Base-by-base conservation (phyloP, 768 basidiomycete species). In the Boletus pseudo-olivaceus region DNA sequence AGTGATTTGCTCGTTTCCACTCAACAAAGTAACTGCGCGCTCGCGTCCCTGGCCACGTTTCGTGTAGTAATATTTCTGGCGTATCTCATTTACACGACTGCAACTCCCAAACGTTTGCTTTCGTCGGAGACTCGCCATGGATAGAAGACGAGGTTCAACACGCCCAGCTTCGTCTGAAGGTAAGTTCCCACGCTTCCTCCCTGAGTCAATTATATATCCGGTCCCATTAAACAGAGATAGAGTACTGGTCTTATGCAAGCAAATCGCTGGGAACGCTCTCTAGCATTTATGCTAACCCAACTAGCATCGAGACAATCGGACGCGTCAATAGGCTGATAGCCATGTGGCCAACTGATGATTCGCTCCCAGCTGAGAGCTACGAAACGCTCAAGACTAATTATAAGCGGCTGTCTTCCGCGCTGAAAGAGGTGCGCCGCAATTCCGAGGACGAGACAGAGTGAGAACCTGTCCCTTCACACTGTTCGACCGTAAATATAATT, bases 111-210 rank as follows among this genome's bases (percentile, higher is more conserved):
- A 20, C 8, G 49, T n/a, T 3, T 37, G 37, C 26, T 40, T 23
- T 44, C 19, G 5, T 47, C 32, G 40, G 17, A 42, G 34, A 49
- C 48, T 51, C 35, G 44, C 23, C 56, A 88, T 88, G 86, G 82
- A 88, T 61, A 79, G 84, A 72, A 79, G 86, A 64, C 81, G 88
- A 64, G 79, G 76, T 61, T 68, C 77, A 48, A 73, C 77, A 37
- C 82, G 87, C 54, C 87, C 87, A 57, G 84, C 85, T 56, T 84
- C 87, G 29, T 82, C 83, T 7, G 90, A 91, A 85, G 90, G 90
- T 86, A 67, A 54, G 68, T 69, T 75, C 60, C 47, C 64, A 63
- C 59, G 63, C 61, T 50, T 43, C 37, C 53, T 49, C 42, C 26
- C 50, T 48, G 58, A 51, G 47, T 37, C 53, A 43, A 45, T 55